Evolutionary conservation across 2,329 filamentous ascomycete genomes (phyloP), one percentile per base, ranked within the genome.

Genomic region (Scortechinia acanthostroma): DNA sequence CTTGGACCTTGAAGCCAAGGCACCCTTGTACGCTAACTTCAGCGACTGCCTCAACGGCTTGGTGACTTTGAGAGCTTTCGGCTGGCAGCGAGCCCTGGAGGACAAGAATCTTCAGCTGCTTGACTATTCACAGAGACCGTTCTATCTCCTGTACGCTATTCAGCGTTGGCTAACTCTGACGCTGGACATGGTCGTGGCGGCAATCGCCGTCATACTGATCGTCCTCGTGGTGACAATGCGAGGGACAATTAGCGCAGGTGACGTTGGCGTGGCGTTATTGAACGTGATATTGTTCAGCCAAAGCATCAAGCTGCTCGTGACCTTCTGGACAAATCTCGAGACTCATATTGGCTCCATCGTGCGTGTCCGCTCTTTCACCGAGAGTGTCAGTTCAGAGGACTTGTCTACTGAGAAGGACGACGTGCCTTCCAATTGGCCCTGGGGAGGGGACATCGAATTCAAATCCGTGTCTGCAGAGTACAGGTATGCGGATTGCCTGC

Each of bases 1-100:
- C 17, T 56, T 84, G 10, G 79, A 83, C 42, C 66, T 84, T 1
- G 80, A 84, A 54, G 69, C 74, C 1, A 81, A 83, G 50, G 71
- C 72, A 1, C 77, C 77, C 0, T 59, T 82, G 0, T 80, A 76
- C 60, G 74, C 66, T 15, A 63, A 80, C 48, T 81, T 80, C 50
- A 63, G 72, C 19, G 76, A 80, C 49, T 74, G 71, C 2, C 65
- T 80, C 35, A 69, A 68, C 23, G 78, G 78, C 0, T 54, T 80
- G 0, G 62, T 66, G 0, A 81, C 77, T 0, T 65, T 81, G 21
- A 68, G 76, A 6, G 73, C 77, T 1, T 80, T 78, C 48, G 68
- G 71, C 1, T 80, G 75, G 76, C 61, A 69, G n/a, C 49, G 58
- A 1, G 54, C 58, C 4, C 63, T 69, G 45, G 58, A 68, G 15